These are phyloP conservation scores for Mycena rebaudengoi DNA, from an alignment of 768 basidiomycete genomes.

Conservation along the genomic window DNA sequence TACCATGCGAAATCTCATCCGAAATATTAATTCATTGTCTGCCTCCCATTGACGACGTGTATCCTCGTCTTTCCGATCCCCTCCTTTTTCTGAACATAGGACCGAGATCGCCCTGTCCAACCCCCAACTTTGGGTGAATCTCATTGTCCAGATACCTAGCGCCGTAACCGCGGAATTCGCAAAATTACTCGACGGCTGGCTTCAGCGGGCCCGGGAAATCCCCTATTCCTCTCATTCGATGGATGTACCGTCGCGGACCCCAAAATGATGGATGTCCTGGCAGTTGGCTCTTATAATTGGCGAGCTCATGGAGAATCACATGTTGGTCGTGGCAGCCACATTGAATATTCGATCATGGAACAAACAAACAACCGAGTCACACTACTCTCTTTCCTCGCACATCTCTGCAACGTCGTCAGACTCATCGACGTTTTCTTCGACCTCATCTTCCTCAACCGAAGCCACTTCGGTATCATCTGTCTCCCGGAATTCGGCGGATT, in stretches of 20 bases:
- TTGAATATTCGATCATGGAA: too few relatives aligned
- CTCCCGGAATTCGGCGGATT: too few relatives aligned
- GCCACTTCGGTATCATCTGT: too few relatives aligned
- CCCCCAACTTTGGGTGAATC: not conserved
- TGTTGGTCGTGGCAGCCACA: too few relatives aligned
- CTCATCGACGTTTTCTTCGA: too few relatives aligned
- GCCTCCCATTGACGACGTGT: not conserved
- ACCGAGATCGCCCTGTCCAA: conserved; percentile 1
- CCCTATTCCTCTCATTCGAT: not conserved
- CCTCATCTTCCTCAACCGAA: too few relatives aligned
- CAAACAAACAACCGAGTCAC: too few relatives aligned
- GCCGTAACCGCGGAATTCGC: not conserved
- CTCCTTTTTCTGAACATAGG: not conserved
- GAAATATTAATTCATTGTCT: not conserved
- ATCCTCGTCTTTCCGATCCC: not conserved
- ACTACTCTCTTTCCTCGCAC: too few relatives aligned
- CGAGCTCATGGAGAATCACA: too few relatives aligned
- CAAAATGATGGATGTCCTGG: not conserved
- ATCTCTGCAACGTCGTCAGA: too few relatives aligned
- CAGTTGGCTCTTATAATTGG: too few relatives aligned
- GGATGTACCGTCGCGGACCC: not conserved
- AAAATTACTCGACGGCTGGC: not conserved
- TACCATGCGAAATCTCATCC: not conserved
- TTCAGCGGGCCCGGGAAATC: not conserved
- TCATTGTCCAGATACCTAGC: not conserved